Percentiles rank a stretch among this genome's conserved stretches.
phyloP scores from a whole-genome alignment of 106 monocot species.

The Apostasia ramifera region DNA sequence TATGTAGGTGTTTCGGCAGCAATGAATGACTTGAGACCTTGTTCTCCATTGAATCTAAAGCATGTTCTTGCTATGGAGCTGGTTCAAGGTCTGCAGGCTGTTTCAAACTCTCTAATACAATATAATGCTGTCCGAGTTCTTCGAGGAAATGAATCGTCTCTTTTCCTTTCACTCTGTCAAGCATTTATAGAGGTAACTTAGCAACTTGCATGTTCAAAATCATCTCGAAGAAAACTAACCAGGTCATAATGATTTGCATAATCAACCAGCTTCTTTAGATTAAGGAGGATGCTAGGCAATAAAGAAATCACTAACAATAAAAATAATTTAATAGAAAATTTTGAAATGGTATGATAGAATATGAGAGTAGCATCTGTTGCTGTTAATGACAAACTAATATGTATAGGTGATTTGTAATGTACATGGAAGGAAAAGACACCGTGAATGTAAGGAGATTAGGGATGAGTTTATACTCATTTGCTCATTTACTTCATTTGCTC shows the following conservation, averaged over 20 bases:
- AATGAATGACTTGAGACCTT: conserved; percentile 93
- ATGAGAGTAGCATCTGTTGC: no score
- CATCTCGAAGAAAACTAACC: not conserved
- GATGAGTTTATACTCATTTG: no score
- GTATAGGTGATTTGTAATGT: no score
- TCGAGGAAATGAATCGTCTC: conserved; percentile 80
- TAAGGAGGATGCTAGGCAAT: not conserved
- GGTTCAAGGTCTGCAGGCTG: conserved; percentile 64
- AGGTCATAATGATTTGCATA: not conserved
- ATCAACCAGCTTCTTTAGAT: not conserved
- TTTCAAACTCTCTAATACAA: conserved; percentile 65
- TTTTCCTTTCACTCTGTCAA: conserved; percentile 91
- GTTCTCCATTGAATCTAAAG: conserved; percentile 77
- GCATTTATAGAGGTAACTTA: conserved; percentile 76
- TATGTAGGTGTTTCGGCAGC: conserved; percentile 73
- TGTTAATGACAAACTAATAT: no score
- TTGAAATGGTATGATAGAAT: no score
- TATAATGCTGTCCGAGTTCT: conserved; percentile 77
- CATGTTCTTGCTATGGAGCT: conserved; percentile 62
- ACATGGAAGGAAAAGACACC: no score
- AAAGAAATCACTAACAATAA: not conserved
- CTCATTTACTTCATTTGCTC: no score
- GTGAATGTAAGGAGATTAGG: no score
- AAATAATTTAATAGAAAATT: no score
- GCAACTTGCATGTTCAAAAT: not conserved